Percentiles rank a stretch among this genome's conserved stretches.
These are phyloP conservation scores for Lachancea sp. DNA, from an alignment of 805 yeast species.

Conservation along the genomic window DNA sequence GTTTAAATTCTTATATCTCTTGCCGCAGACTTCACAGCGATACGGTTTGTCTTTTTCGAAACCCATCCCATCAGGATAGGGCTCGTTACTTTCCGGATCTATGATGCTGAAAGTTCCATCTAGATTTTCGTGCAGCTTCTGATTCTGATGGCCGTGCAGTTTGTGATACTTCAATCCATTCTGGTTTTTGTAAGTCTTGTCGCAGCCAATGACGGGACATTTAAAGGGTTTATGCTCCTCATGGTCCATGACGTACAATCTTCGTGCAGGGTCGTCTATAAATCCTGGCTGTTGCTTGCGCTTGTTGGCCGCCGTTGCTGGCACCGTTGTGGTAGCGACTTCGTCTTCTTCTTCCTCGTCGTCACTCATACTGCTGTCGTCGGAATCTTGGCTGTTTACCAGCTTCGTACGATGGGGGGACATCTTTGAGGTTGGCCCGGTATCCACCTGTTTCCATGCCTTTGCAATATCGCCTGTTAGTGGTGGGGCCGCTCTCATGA, in stretches of 20 bases:
- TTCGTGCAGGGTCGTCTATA: slow-evolving; percentile 95
- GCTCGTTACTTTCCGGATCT: slow-evolving; percentile 84
- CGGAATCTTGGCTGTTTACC: slow-evolving; percentile 7
- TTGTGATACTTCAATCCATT: slow-evolving; percentile 95
- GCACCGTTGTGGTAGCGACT: slow-evolving; percentile 8
- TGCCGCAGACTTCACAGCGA: slow-evolving; percentile 97
- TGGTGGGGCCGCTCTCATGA: slow-evolving; percentile 8
- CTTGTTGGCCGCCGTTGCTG: slow-evolving; percentile 7
- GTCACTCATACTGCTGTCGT: slow-evolving; percentile 16
- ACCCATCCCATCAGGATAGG: slow-evolving; percentile 88
- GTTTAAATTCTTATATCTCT: slow-evolving; percentile 89
- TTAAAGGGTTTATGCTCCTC: slow-evolving; percentile 92
- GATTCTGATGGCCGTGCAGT: slow-evolving; percentile 95
- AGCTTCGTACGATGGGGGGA: slow-evolving; percentile 5
- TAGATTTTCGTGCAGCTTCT: slow-evolving; percentile 78
- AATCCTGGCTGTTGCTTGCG: slow-evolving; percentile 47
- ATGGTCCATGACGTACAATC: slow-evolving; percentile 83
- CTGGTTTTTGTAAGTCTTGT: slow-evolving; percentile 94
- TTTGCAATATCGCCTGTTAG: slow-evolving; percentile 2
- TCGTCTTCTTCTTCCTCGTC: slow-evolving; percentile 23
- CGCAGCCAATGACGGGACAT: slow-evolving; percentile 98
- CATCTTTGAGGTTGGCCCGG: slow-evolving; percentile 2
- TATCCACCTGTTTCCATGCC: slow-evolving; percentile 9
- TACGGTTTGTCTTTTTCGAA: slow-evolving; percentile 97
- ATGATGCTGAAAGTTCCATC: slow-evolving; percentile 91